Evolutionary conservation across 2,329 filamentous ascomycete species (phyloP).

Genomic region (Aspergillaceae sp.): DNA sequence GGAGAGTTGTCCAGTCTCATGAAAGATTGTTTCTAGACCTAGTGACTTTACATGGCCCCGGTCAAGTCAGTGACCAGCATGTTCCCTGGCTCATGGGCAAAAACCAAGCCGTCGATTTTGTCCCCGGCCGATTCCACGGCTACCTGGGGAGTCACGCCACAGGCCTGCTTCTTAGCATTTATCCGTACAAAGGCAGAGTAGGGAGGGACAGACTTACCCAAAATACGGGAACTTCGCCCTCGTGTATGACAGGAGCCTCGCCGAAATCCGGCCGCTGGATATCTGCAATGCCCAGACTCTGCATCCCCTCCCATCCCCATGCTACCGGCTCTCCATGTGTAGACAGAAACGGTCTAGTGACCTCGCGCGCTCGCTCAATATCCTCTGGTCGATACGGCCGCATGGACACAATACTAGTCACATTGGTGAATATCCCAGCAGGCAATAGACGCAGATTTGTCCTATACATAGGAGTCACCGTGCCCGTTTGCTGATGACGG

Average conservation of each 20-base stretch:
- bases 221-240: constrained; percentile 31
- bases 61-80: constrained; percentile 52
- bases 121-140: constrained; percentile 48
- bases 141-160: constrained; percentile 58
- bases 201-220: constrained; percentile 15
- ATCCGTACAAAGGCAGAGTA: constrained; percentile 26
- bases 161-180: constrained; percentile 48
- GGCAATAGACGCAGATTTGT: constrained; percentile 50
- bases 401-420: constrained; percentile 56
- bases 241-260: constrained; percentile 34
- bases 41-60: constrained; percentile 14
- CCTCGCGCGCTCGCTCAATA: constrained; percentile 44
- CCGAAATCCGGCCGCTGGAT: constrained; percentile 51
- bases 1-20: constrained; percentile 52
- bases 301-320: constrained; percentile 54
- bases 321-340: constrained; percentile 58
- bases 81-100: constrained; percentile 54
- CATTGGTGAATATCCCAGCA: constrained; percentile 49
- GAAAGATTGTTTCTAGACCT: constrained; percentile 36
- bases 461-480: constrained; percentile 55
- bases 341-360: constrained; percentile 47
- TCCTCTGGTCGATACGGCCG: constrained; percentile 46
- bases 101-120: constrained; percentile 45
- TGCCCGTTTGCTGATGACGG: constrained; percentile 40
- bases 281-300: constrained; percentile 47